Base-by-base conservation (phyloP, 805 yeast genomes). In the Saccharomycopsis fermentans region DNA sequence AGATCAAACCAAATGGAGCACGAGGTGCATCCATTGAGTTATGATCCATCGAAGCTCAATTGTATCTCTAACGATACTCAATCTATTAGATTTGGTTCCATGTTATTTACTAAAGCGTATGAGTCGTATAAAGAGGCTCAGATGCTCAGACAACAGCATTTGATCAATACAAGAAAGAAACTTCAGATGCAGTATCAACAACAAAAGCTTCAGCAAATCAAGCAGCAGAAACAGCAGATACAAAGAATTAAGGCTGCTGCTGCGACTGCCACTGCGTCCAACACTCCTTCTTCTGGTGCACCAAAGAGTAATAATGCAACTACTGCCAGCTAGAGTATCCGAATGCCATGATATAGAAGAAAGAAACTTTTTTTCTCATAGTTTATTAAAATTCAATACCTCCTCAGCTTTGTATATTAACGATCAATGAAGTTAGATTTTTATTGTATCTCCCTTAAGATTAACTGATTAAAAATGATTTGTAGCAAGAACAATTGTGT, bases 61-160 rank as follows among this genome's bases (percentile, higher is more conserved):
- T 86, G 86, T 63, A 89, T 91, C 48, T 81, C 90, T 14, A 85
- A 85, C 57, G 92, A 84, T 55, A 90, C 97, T 1, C 97, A 91
- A 71, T 84, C 87, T 1, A 87, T 92, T 34, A 76, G 97, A 60
- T 91, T 91, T 71, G 96, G 97, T 8, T 82, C 96, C 6, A 90
- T 90, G 97, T 72, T 92, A 35, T 75, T 90, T 48, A 82, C 94
- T 3, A 92, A 91, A 70, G 84, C 97, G 0, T 87, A 87, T 67
- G 97, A 90, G 57, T 79, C 84, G 55, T 73, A 84, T 63, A 75
- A 89, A 65, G 90, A 90, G 67, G 86, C 91, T 21, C 82, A 87
- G 58, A 78, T 82, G 66, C 83, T 83, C 71, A 78, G 94, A 64
- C 83, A 84, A 71, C 90, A 81, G 70, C 55, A 55, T 58, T 16